Evolutionary conservation across 805 yeast genomes (phyloP), one percentile per base, ranked within the genome.

Genomic region (Maudiozyma bulderi): DNA sequence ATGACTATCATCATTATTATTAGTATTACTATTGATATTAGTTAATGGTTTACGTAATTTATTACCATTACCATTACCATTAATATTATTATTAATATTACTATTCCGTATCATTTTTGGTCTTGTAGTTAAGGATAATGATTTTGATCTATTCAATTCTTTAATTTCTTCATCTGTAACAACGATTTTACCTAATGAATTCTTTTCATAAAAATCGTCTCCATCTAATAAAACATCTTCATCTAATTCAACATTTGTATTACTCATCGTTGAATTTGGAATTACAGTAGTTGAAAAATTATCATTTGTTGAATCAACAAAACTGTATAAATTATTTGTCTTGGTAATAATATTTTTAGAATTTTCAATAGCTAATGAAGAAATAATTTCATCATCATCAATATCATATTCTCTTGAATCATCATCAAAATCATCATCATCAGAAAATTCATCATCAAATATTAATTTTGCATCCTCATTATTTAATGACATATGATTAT

Each of bases 371-470:
- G 28, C 32, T 35, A 34, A 28, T 26, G 39, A 33, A 40, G 14
- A 15, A 11, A 28, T 31, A 8, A 40, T 26, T 35, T 46, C 45
- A 34, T 46, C 45, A 26, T 46, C 48, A 41, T 34, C 43, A 14
- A 46, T 42, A 41, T 46, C 48, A 29, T 41, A 47, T 37, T 41
- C 39, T 8, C 37, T 20, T 8, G 35, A 40, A 31, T 40, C 40
- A 35, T 48, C 53, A 13, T 49, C 52, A 46, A 50, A 50, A 26
- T 52, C 60, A 8, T 58, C 46, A 41, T 60, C 63, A 49, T 61
- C 65, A 30, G 57, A 55, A 48, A 61, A 64, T 44, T 64, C 68
- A 40, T 63, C 58, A 46, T 62, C 64, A 46, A 62, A 64, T 9
- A 59, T 56, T 46, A 58, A 53, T 52, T 58, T 56, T 13, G 68